phyloP scores from a whole-genome alignment of 2,329 filamentous ascomycete genomes.

The Botryotinia globosa region DNA sequence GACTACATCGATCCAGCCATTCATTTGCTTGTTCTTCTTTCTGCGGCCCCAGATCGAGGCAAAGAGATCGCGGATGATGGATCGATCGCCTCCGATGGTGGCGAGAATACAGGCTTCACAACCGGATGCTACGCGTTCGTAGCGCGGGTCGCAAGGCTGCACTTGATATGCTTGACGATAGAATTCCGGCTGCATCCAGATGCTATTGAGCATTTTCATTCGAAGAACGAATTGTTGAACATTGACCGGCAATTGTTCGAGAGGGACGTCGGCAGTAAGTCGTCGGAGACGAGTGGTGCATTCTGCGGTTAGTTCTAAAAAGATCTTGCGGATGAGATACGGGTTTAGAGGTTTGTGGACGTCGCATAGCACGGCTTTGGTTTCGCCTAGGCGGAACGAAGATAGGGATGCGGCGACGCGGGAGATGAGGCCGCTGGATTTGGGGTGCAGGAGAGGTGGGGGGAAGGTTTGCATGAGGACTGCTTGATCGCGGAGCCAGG shows the following conservation, averaged over 20 bases:
- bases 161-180: slow-evolving; percentile 41
- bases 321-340: slow-evolving; percentile 46
- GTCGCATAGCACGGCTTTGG: slow-evolving; percentile 41
- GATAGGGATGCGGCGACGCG: slow-evolving; percentile 20
- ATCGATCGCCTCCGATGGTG: slow-evolving; percentile 45
- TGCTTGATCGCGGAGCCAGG: slow-evolving; percentile 25
- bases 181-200: slow-evolving; percentile 40
- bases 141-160: slow-evolving; percentile 35
- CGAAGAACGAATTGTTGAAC: slow-evolving; percentile 23
- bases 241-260: slow-evolving; percentile 24
- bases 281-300: slow-evolving; percentile 39
- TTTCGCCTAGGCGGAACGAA: slow-evolving; percentile 6
- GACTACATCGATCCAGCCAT: slow-evolving; percentile 26
- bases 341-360: slow-evolving; percentile 45
- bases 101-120: slow-evolving; percentile 56
- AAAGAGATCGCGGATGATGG: slow-evolving; percentile 47
- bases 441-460: slow-evolving; percentile 20
- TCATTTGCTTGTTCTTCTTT: slow-evolving; percentile 22
- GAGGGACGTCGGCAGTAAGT: not conserved
- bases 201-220: slow-evolving; percentile 29
- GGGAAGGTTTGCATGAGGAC: slow-evolving; percentile 23
- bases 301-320: slow-evolving; percentile 45
- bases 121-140: slow-evolving; percentile 37
- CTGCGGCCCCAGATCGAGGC: slow-evolving; percentile 44
- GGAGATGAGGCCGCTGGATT: slow-evolving; percentile 20